These are phyloP conservation scores for Monilinia vaccinii-corymbosi DNA, from an alignment of 2,329 filamentous ascomycete genomes.

Conservation along the genomic window DNA sequence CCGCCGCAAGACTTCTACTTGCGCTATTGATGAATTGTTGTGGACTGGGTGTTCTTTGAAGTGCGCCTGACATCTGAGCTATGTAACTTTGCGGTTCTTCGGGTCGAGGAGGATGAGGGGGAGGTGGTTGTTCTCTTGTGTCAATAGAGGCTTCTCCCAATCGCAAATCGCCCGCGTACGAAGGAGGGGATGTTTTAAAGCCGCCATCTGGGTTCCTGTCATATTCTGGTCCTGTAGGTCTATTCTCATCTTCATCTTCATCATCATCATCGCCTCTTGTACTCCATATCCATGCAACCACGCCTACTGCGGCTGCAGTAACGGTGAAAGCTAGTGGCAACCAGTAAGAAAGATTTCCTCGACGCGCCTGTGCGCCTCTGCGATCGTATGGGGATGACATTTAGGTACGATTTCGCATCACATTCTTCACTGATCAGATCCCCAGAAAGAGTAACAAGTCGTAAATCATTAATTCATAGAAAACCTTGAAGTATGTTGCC, in stretches of 20 bases:
- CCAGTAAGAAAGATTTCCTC: conserved; percentile 71
- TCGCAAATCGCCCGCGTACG: conserved; percentile 32
- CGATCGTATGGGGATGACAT: conserved; percentile 60
- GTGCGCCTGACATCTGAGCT: conserved; percentile 68
- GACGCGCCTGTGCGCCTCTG: conserved; percentile 38
- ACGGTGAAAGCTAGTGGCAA: conserved; percentile 80
- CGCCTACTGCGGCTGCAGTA: conserved; percentile 74
- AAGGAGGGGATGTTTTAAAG: conserved; percentile 32
- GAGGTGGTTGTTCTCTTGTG: conserved; percentile 24
- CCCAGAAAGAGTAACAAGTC: background rate
- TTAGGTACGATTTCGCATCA: conserved; percentile 29
- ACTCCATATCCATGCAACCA: conserved; percentile 91
- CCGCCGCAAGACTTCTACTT: conserved; percentile 70
- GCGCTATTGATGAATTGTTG: conserved; percentile 83
- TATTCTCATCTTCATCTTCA: conserved; percentile 41
- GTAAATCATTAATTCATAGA: conserved; percentile 8
- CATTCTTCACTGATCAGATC: conserved; percentile 12
- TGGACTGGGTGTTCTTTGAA: conserved; percentile 75
- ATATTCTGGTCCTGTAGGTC: conserved; percentile 38
- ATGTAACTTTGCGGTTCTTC: conserved; percentile 53
- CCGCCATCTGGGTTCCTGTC: conserved; percentile 26
- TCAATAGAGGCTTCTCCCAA: conserved; percentile 36
- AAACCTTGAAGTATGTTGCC: conserved; percentile 4
- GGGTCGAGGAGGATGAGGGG: conserved; percentile 26
- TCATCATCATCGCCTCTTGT: conserved; percentile 72